phyloP scores from a whole-genome alignment of 495 filamentous ascomycete genomes.

The Neurospora terricola region DNA sequence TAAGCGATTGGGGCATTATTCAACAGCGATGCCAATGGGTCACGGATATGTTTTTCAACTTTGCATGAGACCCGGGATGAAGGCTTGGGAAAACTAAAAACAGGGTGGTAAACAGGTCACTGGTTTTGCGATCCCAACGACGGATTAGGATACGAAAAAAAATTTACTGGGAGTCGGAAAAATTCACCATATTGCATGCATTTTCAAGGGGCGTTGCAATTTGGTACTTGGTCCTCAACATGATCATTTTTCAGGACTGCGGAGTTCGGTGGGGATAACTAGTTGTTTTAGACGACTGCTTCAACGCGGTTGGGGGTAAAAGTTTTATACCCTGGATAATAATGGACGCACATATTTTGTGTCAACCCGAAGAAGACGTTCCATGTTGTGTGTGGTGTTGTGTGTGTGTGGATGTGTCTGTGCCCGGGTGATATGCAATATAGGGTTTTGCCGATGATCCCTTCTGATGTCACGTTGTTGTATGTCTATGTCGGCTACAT shows the following conservation, averaged over 20 bases:
- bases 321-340: background rate
- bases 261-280: slow-evolving; percentile 17
- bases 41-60: slow-evolving; percentile 13
- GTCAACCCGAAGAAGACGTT: background rate
- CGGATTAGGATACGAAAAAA: slow-evolving; percentile 10
- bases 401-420: background rate
- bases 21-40: slow-evolving; percentile 8
- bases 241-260: slow-evolving; percentile 18
- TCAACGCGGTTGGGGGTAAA: slow-evolving; percentile 21
- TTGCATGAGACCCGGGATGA: slow-evolving; percentile 7
- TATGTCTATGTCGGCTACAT: background rate
- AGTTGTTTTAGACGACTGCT: slow-evolving; percentile 17
- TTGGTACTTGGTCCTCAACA: slow-evolving; percentile 25
- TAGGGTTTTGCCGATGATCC: background rate
- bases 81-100: slow-evolving; percentile 6
- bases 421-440: background rate
- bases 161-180: slow-evolving; percentile 18
- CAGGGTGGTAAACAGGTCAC: slow-evolving; percentile 2
- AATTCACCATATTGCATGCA: slow-evolving; percentile 23
- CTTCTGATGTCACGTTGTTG: background rate
- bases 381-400: background rate
- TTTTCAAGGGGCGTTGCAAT: slow-evolving; percentile 29
- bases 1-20: background rate
- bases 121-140: slow-evolving; percentile 19
- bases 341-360: background rate